Conservation (phyloP, 768 basidiomycete species). For the Goffeauzyma gilvescens region DNA sequence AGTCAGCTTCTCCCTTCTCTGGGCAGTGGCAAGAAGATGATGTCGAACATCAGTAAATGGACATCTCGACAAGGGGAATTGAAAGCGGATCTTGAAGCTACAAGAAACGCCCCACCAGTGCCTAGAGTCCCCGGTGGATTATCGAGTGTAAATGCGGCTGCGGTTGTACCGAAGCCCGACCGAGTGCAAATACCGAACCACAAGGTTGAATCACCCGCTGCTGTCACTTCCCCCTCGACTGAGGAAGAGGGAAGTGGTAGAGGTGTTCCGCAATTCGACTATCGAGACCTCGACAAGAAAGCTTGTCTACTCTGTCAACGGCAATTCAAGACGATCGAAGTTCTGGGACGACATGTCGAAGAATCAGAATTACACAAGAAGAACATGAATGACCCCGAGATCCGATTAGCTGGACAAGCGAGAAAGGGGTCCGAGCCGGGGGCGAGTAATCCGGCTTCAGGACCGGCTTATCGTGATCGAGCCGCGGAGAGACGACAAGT, state of each 20-base stretch:
- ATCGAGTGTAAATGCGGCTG: no score
- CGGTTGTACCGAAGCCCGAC: no score
- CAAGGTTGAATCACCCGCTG: not conserved
- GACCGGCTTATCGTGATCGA: slow-evolving; percentile 76
- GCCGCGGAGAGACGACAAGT: slow-evolving; percentile 76
- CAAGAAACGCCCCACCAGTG: slow-evolving; percentile 27
- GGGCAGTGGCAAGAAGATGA: slow-evolving; percentile 64
- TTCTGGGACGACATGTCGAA: slow-evolving; percentile 71
- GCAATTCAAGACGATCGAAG: slow-evolving; percentile 73
- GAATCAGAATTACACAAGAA: slow-evolving; percentile 96
- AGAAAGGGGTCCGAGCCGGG: slow-evolving; percentile 47
- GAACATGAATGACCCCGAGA: slow-evolving; percentile 46
- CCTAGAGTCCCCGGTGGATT: no score
- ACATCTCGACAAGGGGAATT: slow-evolving; percentile 85
- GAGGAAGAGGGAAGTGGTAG: no score
- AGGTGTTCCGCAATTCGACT: slow-evolving; percentile 47
- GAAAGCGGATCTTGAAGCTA: slow-evolving; percentile 33
- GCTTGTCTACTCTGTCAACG: slow-evolving; percentile 81
- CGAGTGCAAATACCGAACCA: not conserved
- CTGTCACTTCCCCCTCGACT: no score
- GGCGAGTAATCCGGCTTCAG: slow-evolving; percentile 34
- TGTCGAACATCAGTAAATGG: slow-evolving; percentile 87
- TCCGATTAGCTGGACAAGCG: slow-evolving; percentile 38
- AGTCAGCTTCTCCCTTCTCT: slow-evolving; percentile 6
- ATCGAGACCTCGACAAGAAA: slow-evolving; percentile 52